Evolutionary conservation across 495 filamentous ascomycete genomes (phyloP), one percentile per base, ranked within the genome.

Genomic region (Podospora fimiseda): DNA sequence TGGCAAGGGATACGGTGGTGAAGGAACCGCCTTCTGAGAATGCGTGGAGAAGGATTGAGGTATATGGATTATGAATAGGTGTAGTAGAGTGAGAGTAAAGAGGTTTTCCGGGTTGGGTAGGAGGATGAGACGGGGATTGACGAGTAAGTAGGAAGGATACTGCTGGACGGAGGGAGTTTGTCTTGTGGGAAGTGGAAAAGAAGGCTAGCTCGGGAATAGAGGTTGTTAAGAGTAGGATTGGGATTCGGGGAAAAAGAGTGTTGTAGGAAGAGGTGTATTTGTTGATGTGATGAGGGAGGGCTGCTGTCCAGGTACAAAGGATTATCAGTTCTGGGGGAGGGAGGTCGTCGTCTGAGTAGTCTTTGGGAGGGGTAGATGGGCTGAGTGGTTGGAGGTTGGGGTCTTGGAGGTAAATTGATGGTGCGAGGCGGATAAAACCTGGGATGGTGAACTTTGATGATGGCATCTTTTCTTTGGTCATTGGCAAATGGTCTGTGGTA

Each of bases 21-120:
- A 62, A 64, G 8, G 63, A 56, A n/a, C 73, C 72, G 24, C 70
- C 72, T 56, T 74, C 68, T 15, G 72, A 74, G 64, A 74, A 76
- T 43, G 61, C 55, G 58, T 76, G 73, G 0, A 76, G 47, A 6
- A 74, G 58, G 33, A 74, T 55, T 36, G 57, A 60, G 47, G 41
- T n/a, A n/a, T n/a, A n/a, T n/a, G n/a, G n/a, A n/a, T n/a, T n/a
- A n/a, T n/a, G n/a, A 9, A 16, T 40, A 43, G 21, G 14, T 11
- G 6, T 23, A 40, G 24, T 36, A 18, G 15, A 16, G 2, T 4
- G 18, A 5, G 15, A 19, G 33, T 30, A 1, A 24, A 18, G 20
- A 22, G 53, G 44, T 27, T 48, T 48, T 2, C 43, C 9, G 3
- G 43, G 22, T n/a, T n/a, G n/a, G n/a, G n/a, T n/a, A 43, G 53